phyloP scores from a whole-genome alignment of 768 basidiomycete genomes.

The Suillus luteus region DNA sequence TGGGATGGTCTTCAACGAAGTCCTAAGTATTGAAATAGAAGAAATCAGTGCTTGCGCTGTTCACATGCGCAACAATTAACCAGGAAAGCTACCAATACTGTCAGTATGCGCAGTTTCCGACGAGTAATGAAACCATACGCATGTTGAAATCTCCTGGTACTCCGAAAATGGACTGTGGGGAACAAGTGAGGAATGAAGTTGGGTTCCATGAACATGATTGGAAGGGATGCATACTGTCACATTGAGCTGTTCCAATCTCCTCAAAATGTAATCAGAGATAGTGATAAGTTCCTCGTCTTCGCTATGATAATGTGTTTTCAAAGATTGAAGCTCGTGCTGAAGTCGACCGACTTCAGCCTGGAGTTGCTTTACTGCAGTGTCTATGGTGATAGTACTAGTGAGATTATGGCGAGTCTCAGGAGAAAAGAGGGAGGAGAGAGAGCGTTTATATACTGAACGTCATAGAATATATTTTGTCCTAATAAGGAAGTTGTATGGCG shows the following conservation, averaged over 20 bases:
- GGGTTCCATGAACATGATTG: neutral
- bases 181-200: conserved; percentile 6
- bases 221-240: conserved; percentile 48
- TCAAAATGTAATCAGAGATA: conserved; percentile 61
- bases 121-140: conserved; percentile 32
- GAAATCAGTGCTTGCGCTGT: neutral
- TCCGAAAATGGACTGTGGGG: conserved; percentile 71
- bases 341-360: conserved; percentile 50
- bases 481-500: neutral
- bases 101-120: conserved; percentile 11
- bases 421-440: neutral
- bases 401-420: neutral
- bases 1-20: conserved; percentile 75
- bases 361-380: conserved; percentile 25
- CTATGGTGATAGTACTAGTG: conserved; percentile 19
- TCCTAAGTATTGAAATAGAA: conserved; percentile 48
- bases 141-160: conserved; percentile 90
- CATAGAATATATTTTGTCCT: neutral
- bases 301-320: conserved; percentile 29
- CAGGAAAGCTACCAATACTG: conserved; percentile 26
- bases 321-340: conserved; percentile 45
- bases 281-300: conserved; percentile 44
- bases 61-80: conserved; percentile 18
- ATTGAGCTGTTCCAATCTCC: conserved; percentile 62
- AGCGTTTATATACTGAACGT: neutral